These are phyloP conservation scores for Elsinoe fawcettii DNA, from an alignment of 2,329 filamentous ascomycete species.

Conservation along the genomic window DNA sequence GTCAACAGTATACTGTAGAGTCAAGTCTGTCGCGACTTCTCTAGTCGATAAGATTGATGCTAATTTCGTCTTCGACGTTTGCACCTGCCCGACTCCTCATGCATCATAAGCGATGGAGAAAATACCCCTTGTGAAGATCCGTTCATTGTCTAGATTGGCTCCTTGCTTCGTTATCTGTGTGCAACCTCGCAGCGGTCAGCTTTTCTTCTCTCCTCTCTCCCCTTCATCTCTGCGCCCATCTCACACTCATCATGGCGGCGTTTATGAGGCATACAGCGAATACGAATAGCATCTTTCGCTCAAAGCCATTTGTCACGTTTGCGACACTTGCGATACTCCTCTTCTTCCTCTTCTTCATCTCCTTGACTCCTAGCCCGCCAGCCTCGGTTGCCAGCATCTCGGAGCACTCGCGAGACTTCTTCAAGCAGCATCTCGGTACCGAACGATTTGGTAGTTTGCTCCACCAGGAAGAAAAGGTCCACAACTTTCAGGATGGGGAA, in stretches of 20 bases:
- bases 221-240: slow-evolving; percentile 1
- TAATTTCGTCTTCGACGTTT: slow-evolving; percentile 1
- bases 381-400: neutral
- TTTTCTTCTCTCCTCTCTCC: neutral
- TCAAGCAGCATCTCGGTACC: neutral
- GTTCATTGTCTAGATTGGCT: neutral
- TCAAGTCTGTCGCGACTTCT: too few species aligned
- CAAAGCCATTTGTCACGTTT: slow-evolving; percentile 17
- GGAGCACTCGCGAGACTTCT: neutral
- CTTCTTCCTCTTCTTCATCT: slow-evolving; percentile 17
- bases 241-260: neutral
- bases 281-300: slow-evolving; percentile 11
- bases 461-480: neutral
- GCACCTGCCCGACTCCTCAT: neutral
- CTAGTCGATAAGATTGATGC: slow-evolving; percentile 1
- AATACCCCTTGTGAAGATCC: neutral
- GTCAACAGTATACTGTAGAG: too few species aligned
- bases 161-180: slow-evolving; percentile 8
- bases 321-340: slow-evolving; percentile 15
- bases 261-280: neutral
- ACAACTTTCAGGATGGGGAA: neutral
- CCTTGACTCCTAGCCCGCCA: slow-evolving; percentile 14
- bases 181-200: neutral
- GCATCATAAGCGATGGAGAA: neutral
- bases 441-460: neutral